Base-by-base conservation (phyloP, 495 filamentous ascomycete genomes). In the Talaromyces thailandensis region DNA sequence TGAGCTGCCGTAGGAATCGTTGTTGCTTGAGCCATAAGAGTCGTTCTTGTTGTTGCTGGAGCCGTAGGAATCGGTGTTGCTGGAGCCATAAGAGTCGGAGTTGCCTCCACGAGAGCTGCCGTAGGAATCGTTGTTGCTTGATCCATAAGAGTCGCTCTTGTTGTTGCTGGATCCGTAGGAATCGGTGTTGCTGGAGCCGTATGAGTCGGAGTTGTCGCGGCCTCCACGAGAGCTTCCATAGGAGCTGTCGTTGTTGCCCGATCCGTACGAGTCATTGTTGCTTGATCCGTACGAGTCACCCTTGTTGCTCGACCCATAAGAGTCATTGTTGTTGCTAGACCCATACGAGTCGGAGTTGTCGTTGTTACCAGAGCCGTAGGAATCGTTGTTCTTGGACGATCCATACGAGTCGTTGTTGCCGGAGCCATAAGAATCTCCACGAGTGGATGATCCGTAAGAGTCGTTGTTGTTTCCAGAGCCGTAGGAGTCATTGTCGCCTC, bases 321-420 rank as follows among this genome's bases (percentile, higher is more conserved):
- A 45, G 40, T 45, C 40, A 45, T 45, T 45, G 40, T 45, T 45
- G 40, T 45, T 45, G 40, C 18, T 45, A 45, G 40, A 45, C 9
- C 40, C 40, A 11, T 45, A 45, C 16, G 40, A 45, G n/a, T 45
- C 40, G 16, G 40, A 45, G 18, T 45, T 45, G 40, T 21, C 50
- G 11, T 53, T 53, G 55, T 57, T 57, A 3, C 55, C 55, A 57
- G 26, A 32, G 55, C 55, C 55, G 55, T 57, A 57, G 26, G 26
- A 32, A n/a, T 35, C 21, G 35, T 37, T 37, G 12, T 35, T 23
- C 6, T 35, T 57, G 55, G n/a, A 14, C 1, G 51, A 55, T 25
- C 55, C 55, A 14, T 57, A 57, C 1, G 26, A 32, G 16, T 56
- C 52, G 24, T 57, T 57, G 51, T 35, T 35, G 55, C 29, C 35